Base-by-base conservation (phyloP, 139 green algal genomes). In the Picochlorum sp. region DNA sequence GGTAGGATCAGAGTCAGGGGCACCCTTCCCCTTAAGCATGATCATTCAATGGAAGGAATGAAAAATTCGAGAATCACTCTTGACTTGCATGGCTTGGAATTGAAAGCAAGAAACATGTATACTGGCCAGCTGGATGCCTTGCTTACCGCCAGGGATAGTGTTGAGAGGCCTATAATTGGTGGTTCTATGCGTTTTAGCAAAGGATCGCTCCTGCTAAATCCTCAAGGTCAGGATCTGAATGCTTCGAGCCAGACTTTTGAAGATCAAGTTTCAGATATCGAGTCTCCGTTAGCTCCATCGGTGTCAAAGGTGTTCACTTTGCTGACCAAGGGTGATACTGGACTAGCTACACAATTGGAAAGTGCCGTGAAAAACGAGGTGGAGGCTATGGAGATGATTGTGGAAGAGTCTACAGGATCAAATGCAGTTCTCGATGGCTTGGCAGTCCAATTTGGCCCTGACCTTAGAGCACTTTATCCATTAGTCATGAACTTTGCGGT, bases 401-500 rank as follows among this genome's bases (percentile, higher is more conserved):
- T 68, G 14, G 63, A 72, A 45, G 70, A 77, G 7, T 57, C 70
- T 13, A 56, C 45, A 41, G 56, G 65, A 30, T 55, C 64, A 57
- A 71, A 77, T 37, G 34, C 70, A 49, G 20, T 58, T 3, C 72
- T 83, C 54, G 54, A 78, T 44, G 70, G 71, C 24, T 75, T 89
- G 52, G 54, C 57, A 56, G 54, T 97, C 16, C 57, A 71, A 41
- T 76, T 97, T 57, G 90, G 90, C 2, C 90, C 90, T 3, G 91
- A 98, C 62, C 79, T 97, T 63, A 65, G 88, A 2, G 83, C 86
- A 3, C 67, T 91, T 58, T 96, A 95, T 73, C 92, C 92, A 3
- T 79, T 97, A 44, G 88, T 98, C 49, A 72, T 97, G 54, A 95
- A 95, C 70, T 84, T 97, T 66, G 78, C 72, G 4, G 66, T 95